These are phyloP conservation scores for sorghum (Sorghum bicolor) DNA, from an alignment of 176 grass and related monocot genomes.

Conservation along the genomic window DNA sequence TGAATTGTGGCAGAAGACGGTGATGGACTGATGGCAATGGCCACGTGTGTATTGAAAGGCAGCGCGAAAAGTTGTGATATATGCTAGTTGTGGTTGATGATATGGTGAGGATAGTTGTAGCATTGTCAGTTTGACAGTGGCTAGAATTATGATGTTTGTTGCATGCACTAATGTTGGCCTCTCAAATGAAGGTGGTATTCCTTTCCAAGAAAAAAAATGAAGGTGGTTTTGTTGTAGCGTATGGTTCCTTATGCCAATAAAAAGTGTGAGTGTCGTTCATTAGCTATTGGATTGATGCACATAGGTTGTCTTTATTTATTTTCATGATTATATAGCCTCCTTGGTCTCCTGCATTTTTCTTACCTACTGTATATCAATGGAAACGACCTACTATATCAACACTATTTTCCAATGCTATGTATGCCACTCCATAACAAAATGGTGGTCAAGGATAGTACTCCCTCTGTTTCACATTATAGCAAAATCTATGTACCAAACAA, in stretches of 20 bases:
- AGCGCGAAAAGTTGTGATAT: no score
- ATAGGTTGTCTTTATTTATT: background rate
- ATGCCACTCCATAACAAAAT: background rate
- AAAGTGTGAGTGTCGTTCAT: background rate
- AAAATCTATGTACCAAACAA: no score
- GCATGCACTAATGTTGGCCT: background rate
- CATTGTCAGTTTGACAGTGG: background rate
- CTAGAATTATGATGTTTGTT: background rate
- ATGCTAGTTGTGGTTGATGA: no score
- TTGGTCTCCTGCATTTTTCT: background rate
- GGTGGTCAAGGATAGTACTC: background rate
- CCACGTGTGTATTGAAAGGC: no score
- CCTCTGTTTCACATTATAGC: no score
- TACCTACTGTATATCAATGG: background rate
- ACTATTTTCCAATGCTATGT: background rate
- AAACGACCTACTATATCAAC: background rate
- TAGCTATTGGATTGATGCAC: background rate
- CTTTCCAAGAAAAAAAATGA: background rate
- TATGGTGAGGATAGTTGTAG: no score
- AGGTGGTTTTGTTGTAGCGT: background rate
- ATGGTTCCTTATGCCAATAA: background rate
- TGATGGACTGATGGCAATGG: no score
- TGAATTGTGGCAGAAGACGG: no score
- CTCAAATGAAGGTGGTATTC: background rate
- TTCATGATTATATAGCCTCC: no score